Conservation (phyloP, 129 eudicot species). For the Scalesia atractyloides region DNA sequence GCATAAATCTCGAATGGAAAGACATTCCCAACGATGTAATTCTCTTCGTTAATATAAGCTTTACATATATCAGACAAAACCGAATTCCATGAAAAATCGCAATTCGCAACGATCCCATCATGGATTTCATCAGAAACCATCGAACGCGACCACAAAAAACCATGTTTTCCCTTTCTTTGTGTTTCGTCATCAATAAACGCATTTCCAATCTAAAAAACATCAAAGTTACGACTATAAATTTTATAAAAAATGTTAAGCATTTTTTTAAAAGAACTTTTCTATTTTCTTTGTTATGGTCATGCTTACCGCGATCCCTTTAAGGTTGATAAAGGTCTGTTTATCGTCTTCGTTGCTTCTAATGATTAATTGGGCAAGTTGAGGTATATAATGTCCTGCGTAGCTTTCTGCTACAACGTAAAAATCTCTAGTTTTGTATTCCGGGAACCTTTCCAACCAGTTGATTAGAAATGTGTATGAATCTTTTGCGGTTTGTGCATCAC, state of each 20-base stretch:
- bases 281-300: not conserved
- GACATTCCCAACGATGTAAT: constrained; percentile 18
- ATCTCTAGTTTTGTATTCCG: constrained; percentile 65
- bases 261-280: too few relatives aligned
- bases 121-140: constrained; percentile 51
- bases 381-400: constrained; percentile 70
- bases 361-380: constrained; percentile 42
- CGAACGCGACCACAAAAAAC: constrained; percentile 43
- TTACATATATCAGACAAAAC: constrained; percentile 34
- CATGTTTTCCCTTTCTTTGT: constrained; percentile 34
- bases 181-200: constrained; percentile 46
- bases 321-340: constrained; percentile 41
- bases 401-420: constrained; percentile 85
- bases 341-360: constrained; percentile 32
- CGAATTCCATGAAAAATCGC: constrained; percentile 38
- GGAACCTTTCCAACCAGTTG: constrained; percentile 75
- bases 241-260: not conserved
- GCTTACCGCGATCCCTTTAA: constrained; percentile 64
- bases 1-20: constrained; percentile 55
- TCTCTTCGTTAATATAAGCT: constrained; percentile 26
- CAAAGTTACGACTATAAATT: not conserved
- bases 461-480: constrained; percentile 58
- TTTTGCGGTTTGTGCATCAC: constrained; percentile 56
- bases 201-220: constrained; percentile 57
- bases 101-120: constrained; percentile 39